Conservation (phyloP, 2,329 filamentous ascomycete genomes). For the Cladosporium sp. region DNA sequence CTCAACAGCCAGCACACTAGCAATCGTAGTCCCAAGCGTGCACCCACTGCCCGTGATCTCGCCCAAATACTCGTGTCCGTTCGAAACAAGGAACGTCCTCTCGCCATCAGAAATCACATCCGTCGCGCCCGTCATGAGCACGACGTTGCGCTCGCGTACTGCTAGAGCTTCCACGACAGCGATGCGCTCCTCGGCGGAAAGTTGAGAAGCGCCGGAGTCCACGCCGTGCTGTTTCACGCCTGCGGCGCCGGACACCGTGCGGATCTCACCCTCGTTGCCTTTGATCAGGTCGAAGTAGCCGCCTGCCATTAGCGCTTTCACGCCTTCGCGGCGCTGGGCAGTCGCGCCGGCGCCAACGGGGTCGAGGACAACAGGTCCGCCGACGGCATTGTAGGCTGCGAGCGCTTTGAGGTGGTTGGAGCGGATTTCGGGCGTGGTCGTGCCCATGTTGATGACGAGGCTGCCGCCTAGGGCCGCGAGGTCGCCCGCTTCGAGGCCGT, state of each 20-base stretch:
- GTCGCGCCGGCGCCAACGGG: constrained; percentile 90
- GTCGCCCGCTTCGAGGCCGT: constrained; percentile 75
- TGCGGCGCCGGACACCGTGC: constrained; percentile 60
- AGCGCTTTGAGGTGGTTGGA: constrained; percentile 70
- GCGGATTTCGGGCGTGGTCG: constrained; percentile 71
- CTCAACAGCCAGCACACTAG: constrained; percentile 66
- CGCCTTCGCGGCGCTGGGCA: constrained; percentile 63
- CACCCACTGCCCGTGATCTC: constrained; percentile 74
- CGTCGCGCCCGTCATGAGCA: constrained; percentile 75
- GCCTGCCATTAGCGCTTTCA: constrained; percentile 64
- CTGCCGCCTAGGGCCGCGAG: constrained; percentile 72
- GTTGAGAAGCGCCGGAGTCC: constrained; percentile 63
- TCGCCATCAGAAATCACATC: constrained; percentile 76
- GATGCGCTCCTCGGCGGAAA: constrained; percentile 54
- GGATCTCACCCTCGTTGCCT: constrained; percentile 87
- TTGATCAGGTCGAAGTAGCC: constrained; percentile 88
- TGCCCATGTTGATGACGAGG: constrained; percentile 93
- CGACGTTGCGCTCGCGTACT: constrained; percentile 61
- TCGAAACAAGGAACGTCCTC: constrained; percentile 63
- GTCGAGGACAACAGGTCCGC: constrained; percentile 76
- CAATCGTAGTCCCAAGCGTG: constrained; percentile 76
- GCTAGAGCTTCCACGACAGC: constrained; percentile 64
- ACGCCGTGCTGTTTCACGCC: constrained; percentile 69
- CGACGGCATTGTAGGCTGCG: constrained; percentile 72
- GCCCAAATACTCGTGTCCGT: constrained; percentile 70